Conservation (phyloP, 345 rosid species). For the Sonneratia alba region DNA sequence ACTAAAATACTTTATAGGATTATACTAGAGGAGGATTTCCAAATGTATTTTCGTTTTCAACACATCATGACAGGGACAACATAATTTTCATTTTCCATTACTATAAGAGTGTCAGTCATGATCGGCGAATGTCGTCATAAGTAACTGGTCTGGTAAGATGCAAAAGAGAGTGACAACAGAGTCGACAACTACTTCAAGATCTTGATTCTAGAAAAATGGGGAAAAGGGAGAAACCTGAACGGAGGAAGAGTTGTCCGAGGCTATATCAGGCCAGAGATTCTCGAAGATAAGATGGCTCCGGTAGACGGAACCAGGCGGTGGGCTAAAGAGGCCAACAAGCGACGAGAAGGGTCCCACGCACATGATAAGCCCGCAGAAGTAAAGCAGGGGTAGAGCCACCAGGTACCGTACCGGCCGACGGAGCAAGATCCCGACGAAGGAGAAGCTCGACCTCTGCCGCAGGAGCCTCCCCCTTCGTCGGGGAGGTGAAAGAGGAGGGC, state of each 20-base stretch:
- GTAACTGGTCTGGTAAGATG: too few relatives aligned
- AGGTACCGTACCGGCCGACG: constrained; percentile 57
- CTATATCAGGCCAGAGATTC: constrained; percentile 61
- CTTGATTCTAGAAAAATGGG: neutral
- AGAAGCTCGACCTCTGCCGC: constrained; percentile 42
- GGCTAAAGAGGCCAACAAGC: constrained; percentile 31
- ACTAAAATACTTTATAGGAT: too few relatives aligned
- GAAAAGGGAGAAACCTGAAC: constrained; percentile 32
- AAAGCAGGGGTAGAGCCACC: constrained; percentile 48
- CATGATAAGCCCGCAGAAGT: constrained; percentile 64
- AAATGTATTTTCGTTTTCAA: too few relatives aligned
- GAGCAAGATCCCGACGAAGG: constrained; percentile 32
- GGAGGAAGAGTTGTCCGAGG: constrained; percentile 57
- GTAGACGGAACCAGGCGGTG: constrained; percentile 65
- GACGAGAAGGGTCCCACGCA: constrained; percentile 77
- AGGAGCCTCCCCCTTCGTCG: constrained; percentile 49
- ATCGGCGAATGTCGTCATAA: too few relatives aligned
- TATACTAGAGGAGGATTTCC: too few relatives aligned
- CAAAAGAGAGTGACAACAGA: neutral
- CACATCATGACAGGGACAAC: too few relatives aligned
- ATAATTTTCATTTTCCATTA: too few relatives aligned
- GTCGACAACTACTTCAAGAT: neutral
- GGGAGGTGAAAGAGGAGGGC: constrained; percentile 63
- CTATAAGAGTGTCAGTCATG: too few relatives aligned
- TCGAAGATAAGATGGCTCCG: constrained; percentile 65